Conservation (phyloP, 495 filamentous ascomycete species). For the Wilcoxina mikolae region DNA sequence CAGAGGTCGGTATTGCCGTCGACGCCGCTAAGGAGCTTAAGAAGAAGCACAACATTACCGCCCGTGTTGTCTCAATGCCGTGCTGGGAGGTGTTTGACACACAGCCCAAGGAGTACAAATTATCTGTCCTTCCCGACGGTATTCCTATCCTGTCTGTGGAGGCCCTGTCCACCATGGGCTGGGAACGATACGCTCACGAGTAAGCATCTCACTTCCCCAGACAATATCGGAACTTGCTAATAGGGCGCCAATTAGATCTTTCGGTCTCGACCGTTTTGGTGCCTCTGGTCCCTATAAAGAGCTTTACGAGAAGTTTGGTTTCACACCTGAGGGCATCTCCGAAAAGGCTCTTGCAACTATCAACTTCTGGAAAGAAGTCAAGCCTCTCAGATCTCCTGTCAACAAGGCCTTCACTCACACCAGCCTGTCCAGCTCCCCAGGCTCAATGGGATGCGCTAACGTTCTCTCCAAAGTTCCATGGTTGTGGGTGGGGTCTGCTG, state of each 20-base stretch:
- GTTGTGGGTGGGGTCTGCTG: too few species aligned
- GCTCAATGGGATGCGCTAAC: too few species aligned
- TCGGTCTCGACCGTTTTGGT: conserved; percentile 96
- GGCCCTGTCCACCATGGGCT: conserved; percentile 61
- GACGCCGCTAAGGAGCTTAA: conserved; percentile 82
- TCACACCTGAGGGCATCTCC: conserved; percentile 87
- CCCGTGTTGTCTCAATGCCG: conserved; percentile 88
- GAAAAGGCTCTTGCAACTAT: conserved; percentile 85
- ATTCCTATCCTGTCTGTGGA: conserved; percentile 90
- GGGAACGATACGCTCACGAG: conserved; percentile 10
- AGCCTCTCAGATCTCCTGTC: conserved; percentile 77
- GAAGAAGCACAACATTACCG: conserved; percentile 72
- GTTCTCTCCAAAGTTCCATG: too few species aligned
- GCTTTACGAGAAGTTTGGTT: conserved; percentile 99
- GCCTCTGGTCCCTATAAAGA: conserved; percentile 93
- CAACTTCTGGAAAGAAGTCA: conserved; percentile 90
- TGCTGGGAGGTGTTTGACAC: conserved; percentile 96
- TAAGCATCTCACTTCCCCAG: background rate
- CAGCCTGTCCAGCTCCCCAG: too few species aligned
- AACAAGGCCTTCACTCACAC: conserved; percentile 85
- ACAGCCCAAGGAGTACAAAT: conserved; percentile 84
- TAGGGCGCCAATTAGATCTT: conserved; percentile 29
- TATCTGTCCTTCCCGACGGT: conserved; percentile 80
- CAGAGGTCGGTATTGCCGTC: conserved; percentile 85
- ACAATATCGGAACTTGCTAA: background rate